Evolutionary conservation across 2,329 filamentous ascomycete species (phyloP).

Genomic region (Diaporthe helianthi): DNA sequence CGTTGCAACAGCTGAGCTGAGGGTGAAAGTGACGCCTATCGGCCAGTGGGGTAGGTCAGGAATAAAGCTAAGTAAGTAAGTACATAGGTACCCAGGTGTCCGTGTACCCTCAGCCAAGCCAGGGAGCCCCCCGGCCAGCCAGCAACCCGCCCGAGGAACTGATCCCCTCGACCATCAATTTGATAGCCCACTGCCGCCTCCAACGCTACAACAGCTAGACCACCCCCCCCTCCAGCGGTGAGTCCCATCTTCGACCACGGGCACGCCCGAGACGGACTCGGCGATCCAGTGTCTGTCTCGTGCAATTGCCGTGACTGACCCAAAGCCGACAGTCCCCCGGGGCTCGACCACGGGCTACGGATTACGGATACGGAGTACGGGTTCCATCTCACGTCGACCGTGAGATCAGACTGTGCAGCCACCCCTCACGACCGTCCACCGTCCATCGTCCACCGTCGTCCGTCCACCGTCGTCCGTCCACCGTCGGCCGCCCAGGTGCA

Average conservation of each 20-base stretch:
- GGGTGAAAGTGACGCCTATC: constrained; percentile 11
- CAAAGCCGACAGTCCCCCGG: neutral
- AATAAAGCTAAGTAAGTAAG: constrained; percentile 7
- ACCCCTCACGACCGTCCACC: constrained; percentile 20
- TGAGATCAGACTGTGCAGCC: constrained; percentile 30
- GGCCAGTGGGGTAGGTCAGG: constrained; percentile 20
- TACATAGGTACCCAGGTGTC: too few relatives aligned
- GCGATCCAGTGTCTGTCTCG: constrained; percentile 16
- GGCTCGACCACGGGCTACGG: constrained; percentile 15
- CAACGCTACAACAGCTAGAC: constrained; percentile 23
- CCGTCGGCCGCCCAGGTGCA: constrained; percentile 14
- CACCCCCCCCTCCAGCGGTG: constrained; percentile 21
- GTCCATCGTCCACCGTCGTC: too few relatives aligned
- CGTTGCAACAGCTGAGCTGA: constrained; percentile 22
- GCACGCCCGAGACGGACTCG: constrained; percentile 21
- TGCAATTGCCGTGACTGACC: neutral
- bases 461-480: too few relatives aligned
- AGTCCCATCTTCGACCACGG: constrained; percentile 14
- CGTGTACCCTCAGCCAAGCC: too few relatives aligned
- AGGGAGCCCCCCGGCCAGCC: constrained; percentile 18
- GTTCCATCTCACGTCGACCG: constrained; percentile 17
- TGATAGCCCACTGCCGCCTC: neutral
- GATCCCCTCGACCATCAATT: constrained; percentile 20
- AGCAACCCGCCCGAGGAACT: constrained; percentile 16
- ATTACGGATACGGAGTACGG: constrained; percentile 20